phyloP scores from a whole-genome alignment of 176 grass and related monocot species.

The Zoysia pacifica region DNA sequence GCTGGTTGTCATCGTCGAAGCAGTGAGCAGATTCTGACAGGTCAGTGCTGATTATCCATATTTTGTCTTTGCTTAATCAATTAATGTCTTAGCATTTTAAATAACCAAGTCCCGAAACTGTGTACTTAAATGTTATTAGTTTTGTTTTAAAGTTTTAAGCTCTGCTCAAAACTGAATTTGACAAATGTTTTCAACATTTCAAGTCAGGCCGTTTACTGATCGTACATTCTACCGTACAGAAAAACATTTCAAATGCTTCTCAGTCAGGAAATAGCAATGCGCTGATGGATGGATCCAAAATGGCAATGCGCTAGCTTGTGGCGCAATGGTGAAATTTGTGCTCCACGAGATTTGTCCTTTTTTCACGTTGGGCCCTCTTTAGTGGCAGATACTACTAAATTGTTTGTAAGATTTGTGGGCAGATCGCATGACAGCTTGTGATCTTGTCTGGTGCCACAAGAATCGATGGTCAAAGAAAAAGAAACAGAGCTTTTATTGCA shows the following conservation, averaged over 20 bases:
- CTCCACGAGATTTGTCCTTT: neutral
- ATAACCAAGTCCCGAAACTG: neutral
- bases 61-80: neutral
- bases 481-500: neutral
- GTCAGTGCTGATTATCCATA: constrained; percentile 4
- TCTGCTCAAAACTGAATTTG: neutral
- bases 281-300: no score
- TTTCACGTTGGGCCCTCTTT: neutral
- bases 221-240: neutral
- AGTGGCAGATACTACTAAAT: neutral
- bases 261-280: neutral
- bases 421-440: neutral
- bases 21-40: neutral
- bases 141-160: neutral
- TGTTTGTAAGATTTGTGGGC: neutral
- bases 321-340: neutral
- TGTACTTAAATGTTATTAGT: neutral
- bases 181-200: neutral
- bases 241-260: neutral
- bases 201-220: neutral
- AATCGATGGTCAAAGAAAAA: neutral
- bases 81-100: neutral
- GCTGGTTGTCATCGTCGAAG: neutral
- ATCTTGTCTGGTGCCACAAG: neutral
- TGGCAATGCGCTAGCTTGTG: no score